Evolutionary conservation across 2,329 filamentous ascomycete species (phyloP), one percentile per base, ranked within the genome.

Genomic region (Aspergillus piperis): DNA sequence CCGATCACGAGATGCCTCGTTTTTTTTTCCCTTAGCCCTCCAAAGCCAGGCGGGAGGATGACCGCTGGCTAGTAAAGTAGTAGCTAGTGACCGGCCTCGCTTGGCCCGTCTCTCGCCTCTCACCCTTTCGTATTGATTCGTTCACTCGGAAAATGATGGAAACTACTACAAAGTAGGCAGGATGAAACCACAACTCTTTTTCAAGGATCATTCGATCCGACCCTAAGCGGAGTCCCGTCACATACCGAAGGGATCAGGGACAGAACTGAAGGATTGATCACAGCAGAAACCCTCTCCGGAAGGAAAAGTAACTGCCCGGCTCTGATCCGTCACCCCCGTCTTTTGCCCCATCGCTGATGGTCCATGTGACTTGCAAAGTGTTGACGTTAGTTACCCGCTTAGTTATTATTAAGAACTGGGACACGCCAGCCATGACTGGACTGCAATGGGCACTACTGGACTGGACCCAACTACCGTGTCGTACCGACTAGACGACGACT

Each of bases 331-430:
- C 52, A 13, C 2, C 47, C n/a, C 32, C 32, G 51, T 44, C 42
- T 11, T 36, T 36, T 36, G 32, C 32, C 32, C 32, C 32, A 36
- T 36, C 32, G 32, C 32, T n/a, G 17, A 27, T 32, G 11, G 27
- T 39, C 53, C 53, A 55, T 55, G 53, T 55, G 53, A 55, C 53
- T 55, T 17, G 19, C 39, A 11, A 36, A 55, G 53, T 32, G 44
- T 55, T 55, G 41, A 42, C 53, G 39, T 42, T 55, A 36, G 25
- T 30, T 55, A 55, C 53, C 41, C 25, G 25, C 53, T 42, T 41
- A 30, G 4, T 30, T 30, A 30, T 11, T 30, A 30, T 30, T 30
- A 11, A 30, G 27, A 30, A 11, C 10, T 5, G 23, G 52, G 39
- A 44, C 53, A 44, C 42, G 19, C 41, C 41, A 44, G 41, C 41